Conservation (phyloP, 306 rosid species). For the Clitoria ternatea region DNA sequence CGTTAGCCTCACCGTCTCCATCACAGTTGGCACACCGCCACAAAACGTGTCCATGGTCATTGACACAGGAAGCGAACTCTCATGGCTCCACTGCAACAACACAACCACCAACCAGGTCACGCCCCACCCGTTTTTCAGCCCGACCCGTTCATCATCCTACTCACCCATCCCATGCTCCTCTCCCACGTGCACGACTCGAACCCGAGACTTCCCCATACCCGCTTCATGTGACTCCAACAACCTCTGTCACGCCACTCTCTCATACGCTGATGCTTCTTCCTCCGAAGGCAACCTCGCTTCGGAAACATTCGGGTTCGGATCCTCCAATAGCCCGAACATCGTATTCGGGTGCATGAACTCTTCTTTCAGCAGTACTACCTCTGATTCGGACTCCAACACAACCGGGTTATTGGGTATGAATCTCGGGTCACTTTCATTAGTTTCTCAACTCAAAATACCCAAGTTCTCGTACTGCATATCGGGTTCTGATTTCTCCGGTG, state of each 20-base stretch:
- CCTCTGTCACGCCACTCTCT: slow-evolving; percentile 81
- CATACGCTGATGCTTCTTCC: slow-evolving; percentile 78
- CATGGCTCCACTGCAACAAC: slow-evolving; percentile 75
- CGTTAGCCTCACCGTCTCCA: slow-evolving; percentile 59
- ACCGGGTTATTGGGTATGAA: slow-evolving; percentile 92
- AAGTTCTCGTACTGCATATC: slow-evolving; percentile 91
- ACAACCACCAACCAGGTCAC: background rate
- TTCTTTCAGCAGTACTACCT: slow-evolving; percentile 40
- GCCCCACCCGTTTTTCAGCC: slow-evolving; percentile 34
- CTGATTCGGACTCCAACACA: slow-evolving; percentile 45
- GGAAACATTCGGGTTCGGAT: slow-evolving; percentile 55
- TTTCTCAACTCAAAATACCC: slow-evolving; percentile 58
- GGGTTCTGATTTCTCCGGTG: slow-evolving; percentile 60
- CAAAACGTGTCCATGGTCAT: slow-evolving; percentile 78
- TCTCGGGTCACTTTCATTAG: slow-evolving; percentile 70
- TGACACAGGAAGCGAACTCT: slow-evolving; percentile 89
- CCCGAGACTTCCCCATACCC: slow-evolving; percentile 73
- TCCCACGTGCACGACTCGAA: slow-evolving; percentile 56
- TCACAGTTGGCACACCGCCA: slow-evolving; percentile 78
- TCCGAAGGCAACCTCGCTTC: slow-evolving; percentile 79
- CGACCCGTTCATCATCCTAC: slow-evolving; percentile 50
- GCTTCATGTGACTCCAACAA: slow-evolving; percentile 78
- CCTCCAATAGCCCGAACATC: slow-evolving; percentile 29
- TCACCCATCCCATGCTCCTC: slow-evolving; percentile 62
- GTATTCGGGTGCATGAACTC: slow-evolving; percentile 85